phyloP scores from a whole-genome alignment of 2,329 filamentous ascomycete genomes.

The Metarhizium rileyi region DNA sequence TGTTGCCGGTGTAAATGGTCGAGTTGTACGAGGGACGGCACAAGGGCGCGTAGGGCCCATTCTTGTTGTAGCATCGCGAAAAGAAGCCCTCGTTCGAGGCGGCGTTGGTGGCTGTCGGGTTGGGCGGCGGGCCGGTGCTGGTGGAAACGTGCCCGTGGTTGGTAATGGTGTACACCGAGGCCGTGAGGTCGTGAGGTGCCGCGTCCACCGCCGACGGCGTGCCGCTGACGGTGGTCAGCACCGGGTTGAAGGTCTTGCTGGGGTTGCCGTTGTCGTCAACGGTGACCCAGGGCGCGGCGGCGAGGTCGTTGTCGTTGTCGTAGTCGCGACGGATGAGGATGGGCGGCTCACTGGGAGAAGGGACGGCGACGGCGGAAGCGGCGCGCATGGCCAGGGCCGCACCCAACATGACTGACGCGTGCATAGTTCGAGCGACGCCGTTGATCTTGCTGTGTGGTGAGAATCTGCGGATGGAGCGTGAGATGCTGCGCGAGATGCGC shows the following conservation, averaged over 20 bases:
- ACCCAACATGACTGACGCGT: slow-evolving; percentile 20
- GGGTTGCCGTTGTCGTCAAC: slow-evolving; percentile 38
- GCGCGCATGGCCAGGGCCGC: slow-evolving; percentile 15
- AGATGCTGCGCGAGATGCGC: background rate
- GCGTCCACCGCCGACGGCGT: slow-evolving; percentile 28
- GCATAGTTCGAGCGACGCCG: slow-evolving; percentile 16
- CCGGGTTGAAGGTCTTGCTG: slow-evolving; percentile 37
- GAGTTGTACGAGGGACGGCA: slow-evolving; percentile 37
- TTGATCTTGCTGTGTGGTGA: background rate
- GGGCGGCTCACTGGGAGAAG: slow-evolving; percentile 12
- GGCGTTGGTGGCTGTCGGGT: slow-evolving; percentile 30
- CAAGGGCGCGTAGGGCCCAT: slow-evolving; percentile 39
- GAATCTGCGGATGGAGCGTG: background rate
- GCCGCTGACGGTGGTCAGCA: slow-evolving; percentile 34
- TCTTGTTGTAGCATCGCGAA: slow-evolving; percentile 36
- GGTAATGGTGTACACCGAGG: slow-evolving; percentile 29
- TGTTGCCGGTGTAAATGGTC: slow-evolving; percentile 33
- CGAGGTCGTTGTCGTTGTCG: slow-evolving; percentile 12
- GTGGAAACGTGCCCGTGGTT: slow-evolving; percentile 27
- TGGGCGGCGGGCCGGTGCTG: slow-evolving; percentile 33
- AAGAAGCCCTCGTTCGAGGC: slow-evolving; percentile 38
- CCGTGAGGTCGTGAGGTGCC: slow-evolving; percentile 38
- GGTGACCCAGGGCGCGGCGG: slow-evolving; percentile 37
- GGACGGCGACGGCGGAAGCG: slow-evolving; percentile 19
- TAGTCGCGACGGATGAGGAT: slow-evolving; percentile 9